Percentiles rank a stretch among this genome's conserved stretches.
Conservation (phyloP, 2,329 filamentous ascomycete species). For the Scedosporium boydii region DNA sequence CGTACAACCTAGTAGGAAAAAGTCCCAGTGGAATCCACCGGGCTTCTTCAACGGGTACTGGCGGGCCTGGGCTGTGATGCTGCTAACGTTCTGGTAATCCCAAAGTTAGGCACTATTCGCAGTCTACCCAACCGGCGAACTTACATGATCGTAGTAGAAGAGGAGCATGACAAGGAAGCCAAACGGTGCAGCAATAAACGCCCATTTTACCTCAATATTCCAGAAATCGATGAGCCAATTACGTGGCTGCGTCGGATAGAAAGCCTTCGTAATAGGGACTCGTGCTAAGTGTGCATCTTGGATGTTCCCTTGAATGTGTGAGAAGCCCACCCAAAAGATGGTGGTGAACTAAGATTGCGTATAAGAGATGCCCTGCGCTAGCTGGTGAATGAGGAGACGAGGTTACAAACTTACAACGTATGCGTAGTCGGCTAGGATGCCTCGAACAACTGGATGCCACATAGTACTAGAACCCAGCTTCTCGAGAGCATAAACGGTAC, state of each 20-base stretch:
- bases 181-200: constrained; percentile 43
- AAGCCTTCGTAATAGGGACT: constrained; percentile 32
- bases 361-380: no score
- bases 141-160: constrained; percentile 47
- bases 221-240: constrained; percentile 43
- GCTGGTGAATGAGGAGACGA: no score
- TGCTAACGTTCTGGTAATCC: constrained; percentile 34
- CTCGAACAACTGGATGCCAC: constrained; percentile 31
- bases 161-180: constrained; percentile 42
- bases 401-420: constrained; percentile 30
- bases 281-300: constrained; percentile 26
- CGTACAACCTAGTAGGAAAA: constrained; percentile 46
- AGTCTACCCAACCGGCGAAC: neutral
- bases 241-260: constrained; percentile 34
- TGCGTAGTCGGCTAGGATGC: constrained; percentile 40
- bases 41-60: constrained; percentile 48
- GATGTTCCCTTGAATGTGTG: constrained; percentile 38
- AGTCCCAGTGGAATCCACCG: constrained; percentile 52
- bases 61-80: constrained; percentile 44
- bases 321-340: constrained; percentile 24
- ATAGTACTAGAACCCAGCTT: constrained; percentile 33
- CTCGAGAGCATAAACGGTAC: constrained; percentile 38
- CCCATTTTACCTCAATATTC: constrained; percentile 38
- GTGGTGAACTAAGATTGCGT: constrained; percentile 21
- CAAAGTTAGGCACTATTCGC: neutral